Base-by-base conservation (phyloP, 805 yeast genomes). In the Lipomyces yamadae region DNA sequence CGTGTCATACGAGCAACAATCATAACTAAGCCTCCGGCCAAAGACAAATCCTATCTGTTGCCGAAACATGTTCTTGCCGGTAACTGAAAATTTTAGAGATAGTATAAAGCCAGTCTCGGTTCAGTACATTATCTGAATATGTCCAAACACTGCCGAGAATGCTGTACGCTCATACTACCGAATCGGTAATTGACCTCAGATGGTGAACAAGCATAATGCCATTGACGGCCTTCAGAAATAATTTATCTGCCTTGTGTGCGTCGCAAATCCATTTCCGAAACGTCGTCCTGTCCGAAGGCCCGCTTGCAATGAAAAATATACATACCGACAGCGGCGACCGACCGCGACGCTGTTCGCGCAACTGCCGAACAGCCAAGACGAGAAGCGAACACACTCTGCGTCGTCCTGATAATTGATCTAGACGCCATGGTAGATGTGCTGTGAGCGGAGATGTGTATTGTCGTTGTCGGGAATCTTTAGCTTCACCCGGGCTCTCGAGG, bases 321-420 rank as follows among this genome's bases (percentile, higher is more conserved):
- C 69, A 30, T 57, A 66, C 69, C 69, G 52, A 62, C 32, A 29
- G 62, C 59, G 15, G 58, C 64, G 29, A 59, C 67, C n/a, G 67
- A 60, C 50, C 63, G 42, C 34, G 67, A 45, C 33, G 65, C 61
- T 6, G 52, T 37, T 29, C 48, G 24, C 24, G 42, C 30, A 29
- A 58, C 61, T 32, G 63, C 63, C 33, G 18, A 30, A 52, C 63
- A 53, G 24, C 52, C 57, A 34, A 55, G 29, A n/a, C 63, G 63
- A 8, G 58, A 54, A 15, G 52, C 42, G 13, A 60, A 48, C 39
- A n/a, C 33, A 53, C 45, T n/a, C 29, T 33, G n/a, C 32, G 63
- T 30, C 24, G 63, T 55, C 42, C 63, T 60, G 15, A 53, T 11
- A 11, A 60, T 15, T n/a, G 63, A 60, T 29, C 55, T 32, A 29